A percentile compares a stretch with the other conserved stretches of the same genome.
These are phyloP conservation scores for Yamadazyma takamatsuzukensis DNA, from an alignment of 805 yeast genomes.

Conservation along the genomic window DNA sequence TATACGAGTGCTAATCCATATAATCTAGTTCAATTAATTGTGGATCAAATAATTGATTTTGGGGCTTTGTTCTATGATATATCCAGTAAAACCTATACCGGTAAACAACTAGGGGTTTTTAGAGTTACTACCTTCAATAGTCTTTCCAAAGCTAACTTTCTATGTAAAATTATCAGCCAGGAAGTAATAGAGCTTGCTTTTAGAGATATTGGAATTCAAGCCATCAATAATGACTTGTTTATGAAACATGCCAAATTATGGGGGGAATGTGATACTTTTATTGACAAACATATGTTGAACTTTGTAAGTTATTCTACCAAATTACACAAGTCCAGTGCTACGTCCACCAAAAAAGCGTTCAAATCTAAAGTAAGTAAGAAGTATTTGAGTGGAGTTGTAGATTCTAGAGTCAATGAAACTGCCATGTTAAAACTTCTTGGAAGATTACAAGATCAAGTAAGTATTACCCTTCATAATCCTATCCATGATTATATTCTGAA, in stretches of 20 bases:
- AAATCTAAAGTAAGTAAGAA: conserved; percentile 35
- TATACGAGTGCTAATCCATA: conserved; percentile 30
- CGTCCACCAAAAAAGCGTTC: conserved; percentile 29
- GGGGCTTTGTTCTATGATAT: conserved; percentile 46
- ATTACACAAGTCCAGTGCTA: conserved; percentile 41
- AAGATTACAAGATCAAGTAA: conserved; percentile 42
- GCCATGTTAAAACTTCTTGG: conserved; percentile 50
- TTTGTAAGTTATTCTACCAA: conserved; percentile 37
- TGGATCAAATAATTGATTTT: conserved; percentile 35
- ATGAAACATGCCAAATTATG: conserved; percentile 42
- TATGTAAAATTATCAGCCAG: conserved; percentile 45
- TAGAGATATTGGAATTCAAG: conserved; percentile 36
- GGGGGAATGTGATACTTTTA: conserved; percentile 42
- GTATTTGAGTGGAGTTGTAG: conserved; percentile 40
- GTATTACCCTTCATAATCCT: conserved; percentile 47
- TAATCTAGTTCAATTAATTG: conserved; percentile 26
- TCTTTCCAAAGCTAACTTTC: conserved; percentile 45
- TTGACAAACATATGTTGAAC: conserved; percentile 37
- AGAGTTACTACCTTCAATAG: conserved; percentile 50
- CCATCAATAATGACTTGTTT: conserved; percentile 31
- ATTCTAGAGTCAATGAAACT: conserved; percentile 34
- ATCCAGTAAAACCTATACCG: conserved; percentile 29
- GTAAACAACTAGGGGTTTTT: conserved; percentile 50
- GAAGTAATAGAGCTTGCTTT: conserved; percentile 47
- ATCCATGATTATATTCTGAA: conserved; percentile 48